Evolutionary conservation across 108 stramenopile genomes (phyloP).

Genomic region (Nitzschia inconspicua): DNA sequence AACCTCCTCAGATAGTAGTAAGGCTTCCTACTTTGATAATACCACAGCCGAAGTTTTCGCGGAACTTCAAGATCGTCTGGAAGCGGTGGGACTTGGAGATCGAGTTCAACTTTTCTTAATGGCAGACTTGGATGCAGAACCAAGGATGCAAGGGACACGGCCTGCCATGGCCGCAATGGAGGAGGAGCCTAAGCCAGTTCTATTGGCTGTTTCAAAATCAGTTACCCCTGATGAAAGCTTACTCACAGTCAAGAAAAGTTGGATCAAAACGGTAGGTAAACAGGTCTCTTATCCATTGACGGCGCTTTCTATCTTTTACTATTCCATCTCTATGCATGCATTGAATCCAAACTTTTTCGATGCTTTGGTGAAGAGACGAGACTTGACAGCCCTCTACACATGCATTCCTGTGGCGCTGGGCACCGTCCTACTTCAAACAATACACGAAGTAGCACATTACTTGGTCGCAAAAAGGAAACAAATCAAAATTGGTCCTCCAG

Average conservation of each 20-base stretch:
- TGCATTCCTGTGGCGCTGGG: conserved; percentile 67
- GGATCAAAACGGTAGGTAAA: conserved; percentile 17
- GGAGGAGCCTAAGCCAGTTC: conserved; percentile 42
- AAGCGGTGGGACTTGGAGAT: conserved; percentile 30
- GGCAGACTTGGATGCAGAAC: conserved; percentile 56
- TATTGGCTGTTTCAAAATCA: conserved; percentile 53
- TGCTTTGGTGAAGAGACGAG: conserved; percentile 49
- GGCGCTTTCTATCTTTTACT: conserved; percentile 44
- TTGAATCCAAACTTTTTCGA: conserved; percentile 71
- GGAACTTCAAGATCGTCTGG: conserved; percentile 39
- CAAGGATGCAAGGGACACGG: not conserved
- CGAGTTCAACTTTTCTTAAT: conserved; percentile 63
- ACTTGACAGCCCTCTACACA: conserved; percentile 26
- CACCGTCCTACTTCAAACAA: conserved; percentile 41
- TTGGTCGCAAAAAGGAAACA: conserved; percentile 45
- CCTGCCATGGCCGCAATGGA: conserved; percentile 3
- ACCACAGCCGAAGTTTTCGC: conserved; percentile 35
- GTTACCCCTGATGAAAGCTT: conserved; percentile 50
- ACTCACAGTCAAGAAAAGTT: conserved; percentile 24
- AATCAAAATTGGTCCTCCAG: conserved; percentile 56
- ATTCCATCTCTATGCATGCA: conserved; percentile 51
- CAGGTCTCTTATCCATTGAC: conserved; percentile 44
- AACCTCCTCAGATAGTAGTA: no score
- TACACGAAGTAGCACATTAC: conserved; percentile 63
- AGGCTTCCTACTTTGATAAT: not conserved